These are phyloP conservation scores for Alternaria tenuissima DNA, from an alignment of 2,329 filamentous ascomycete species.

Conservation along the genomic window DNA sequence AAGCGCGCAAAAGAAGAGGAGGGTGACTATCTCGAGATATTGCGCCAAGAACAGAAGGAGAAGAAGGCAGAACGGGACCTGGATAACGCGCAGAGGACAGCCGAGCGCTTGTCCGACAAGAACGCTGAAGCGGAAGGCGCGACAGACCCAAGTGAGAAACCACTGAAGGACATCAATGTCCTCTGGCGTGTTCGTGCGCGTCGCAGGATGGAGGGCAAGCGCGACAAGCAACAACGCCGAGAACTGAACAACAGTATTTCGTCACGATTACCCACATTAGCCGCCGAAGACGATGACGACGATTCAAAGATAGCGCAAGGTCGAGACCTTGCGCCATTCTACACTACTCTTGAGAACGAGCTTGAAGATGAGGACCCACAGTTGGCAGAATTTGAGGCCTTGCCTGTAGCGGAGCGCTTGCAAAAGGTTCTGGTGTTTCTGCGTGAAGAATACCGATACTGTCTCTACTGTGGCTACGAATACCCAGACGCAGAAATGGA, in stretches of 20 bases:
- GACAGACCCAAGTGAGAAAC: constrained; percentile 52
- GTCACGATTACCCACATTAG: constrained; percentile 66
- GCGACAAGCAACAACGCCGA: constrained; percentile 57
- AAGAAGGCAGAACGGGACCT: constrained; percentile 70
- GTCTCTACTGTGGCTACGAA: constrained; percentile 92
- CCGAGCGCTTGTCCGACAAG: constrained; percentile 72
- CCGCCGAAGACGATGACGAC: constrained; percentile 71
- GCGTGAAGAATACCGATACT: constrained; percentile 78
- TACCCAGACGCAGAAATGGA: constrained; percentile 81
- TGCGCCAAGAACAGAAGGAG: constrained; percentile 46
- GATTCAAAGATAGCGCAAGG: constrained; percentile 77
- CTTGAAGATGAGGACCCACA: constrained; percentile 82
- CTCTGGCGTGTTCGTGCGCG: constrained; percentile 81
- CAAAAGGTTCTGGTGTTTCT: constrained; percentile 72
- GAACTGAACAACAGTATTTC: constrained; percentile 41
- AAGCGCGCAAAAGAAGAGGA: constrained; percentile 58
- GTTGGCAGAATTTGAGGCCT: constrained; percentile 78
- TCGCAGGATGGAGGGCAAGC: constrained; percentile 73
- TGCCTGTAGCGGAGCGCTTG: constrained; percentile 73
- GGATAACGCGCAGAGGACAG: constrained; percentile 80
- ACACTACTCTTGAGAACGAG: constrained; percentile 68
- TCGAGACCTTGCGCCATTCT: constrained; percentile 58
- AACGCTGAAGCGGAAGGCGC: constrained; percentile 34
- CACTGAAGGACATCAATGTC: constrained; percentile 74
- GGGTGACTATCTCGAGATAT: constrained; percentile 47